Evolutionary conservation across 2,329 filamentous ascomycete species (phyloP).

Genomic region (Escovopsis sp.): DNA sequence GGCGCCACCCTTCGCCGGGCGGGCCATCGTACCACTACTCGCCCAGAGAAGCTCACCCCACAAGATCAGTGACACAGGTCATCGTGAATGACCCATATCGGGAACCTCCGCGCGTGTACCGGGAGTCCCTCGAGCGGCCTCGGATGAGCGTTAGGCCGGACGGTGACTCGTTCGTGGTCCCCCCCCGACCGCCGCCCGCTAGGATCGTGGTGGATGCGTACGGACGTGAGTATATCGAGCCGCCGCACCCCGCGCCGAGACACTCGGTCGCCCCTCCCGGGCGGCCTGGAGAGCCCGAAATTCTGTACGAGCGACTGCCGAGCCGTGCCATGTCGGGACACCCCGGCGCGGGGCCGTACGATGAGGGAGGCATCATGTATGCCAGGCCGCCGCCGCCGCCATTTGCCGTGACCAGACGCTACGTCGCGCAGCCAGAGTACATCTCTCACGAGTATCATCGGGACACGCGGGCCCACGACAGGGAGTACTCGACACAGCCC

Average conservation of each 20-base stretch:
- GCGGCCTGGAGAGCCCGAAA: slow-evolving; percentile 33
- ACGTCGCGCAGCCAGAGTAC: slow-evolving; percentile 49
- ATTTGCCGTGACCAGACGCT: slow-evolving; percentile 34
- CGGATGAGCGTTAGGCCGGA: slow-evolving; percentile 36
- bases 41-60: slow-evolving; percentile 21
- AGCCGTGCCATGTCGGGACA: slow-evolving; percentile 37
- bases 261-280: slow-evolving; percentile 39
- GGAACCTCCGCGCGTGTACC: slow-evolving; percentile 28
- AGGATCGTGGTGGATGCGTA: slow-evolving; percentile 70
- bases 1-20: slow-evolving; percentile 23
- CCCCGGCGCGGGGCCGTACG: slow-evolving; percentile 29
- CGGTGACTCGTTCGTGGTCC: slow-evolving; percentile 34
- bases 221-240: slow-evolving; percentile 62
- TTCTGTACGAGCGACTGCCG: slow-evolving; percentile 51
- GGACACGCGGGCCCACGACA: slow-evolving; percentile 31
- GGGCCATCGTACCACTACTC: slow-evolving; percentile 23
- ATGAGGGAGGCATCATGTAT: slow-evolving; percentile 37
- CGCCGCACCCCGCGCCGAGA: slow-evolving; percentile 26
- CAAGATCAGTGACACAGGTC: slow-evolving; percentile 28
- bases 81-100: slow-evolving; percentile 26
- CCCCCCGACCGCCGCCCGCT: slow-evolving; percentile 37
- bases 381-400: slow-evolving; percentile 34
- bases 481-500: slow-evolving; percentile 42
- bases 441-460: slow-evolving; percentile 32
- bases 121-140: slow-evolving; percentile 25